phyloP scores from a whole-genome alignment of 2,329 filamentous ascomycete genomes.

The Colletotrichum sp. region DNA sequence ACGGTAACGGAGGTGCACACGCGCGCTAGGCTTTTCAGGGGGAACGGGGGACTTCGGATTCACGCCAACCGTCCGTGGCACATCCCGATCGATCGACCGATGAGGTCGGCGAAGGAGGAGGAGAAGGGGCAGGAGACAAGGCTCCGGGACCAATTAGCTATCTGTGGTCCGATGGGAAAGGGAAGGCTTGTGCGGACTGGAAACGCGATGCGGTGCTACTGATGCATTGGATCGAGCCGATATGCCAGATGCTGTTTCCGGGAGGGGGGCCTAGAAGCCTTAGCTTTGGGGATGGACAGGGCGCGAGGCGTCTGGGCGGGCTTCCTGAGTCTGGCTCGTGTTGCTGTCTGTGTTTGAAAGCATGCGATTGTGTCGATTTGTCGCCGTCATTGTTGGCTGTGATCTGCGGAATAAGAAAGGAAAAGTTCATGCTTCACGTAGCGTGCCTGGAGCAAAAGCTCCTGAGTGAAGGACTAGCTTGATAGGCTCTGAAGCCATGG shows the following conservation, averaged over 20 bases:
- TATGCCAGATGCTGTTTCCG: background rate
- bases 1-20: background rate
- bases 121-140: background rate
- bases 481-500: background rate
- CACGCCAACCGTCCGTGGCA: background rate
- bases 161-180: background rate
- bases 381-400: background rate
- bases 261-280: background rate
- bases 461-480: no score
- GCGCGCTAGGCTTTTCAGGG: background rate
- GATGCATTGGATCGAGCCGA: background rate
- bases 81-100: slow-evolving; percentile 1
- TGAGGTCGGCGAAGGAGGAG: background rate
- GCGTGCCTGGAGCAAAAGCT: background rate
- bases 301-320: background rate
- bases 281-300: background rate
- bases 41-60: background rate
- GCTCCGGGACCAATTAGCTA: background rate
- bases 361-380: background rate
- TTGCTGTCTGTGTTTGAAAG: background rate
- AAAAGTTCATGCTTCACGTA: background rate
- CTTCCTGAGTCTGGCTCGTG: background rate
- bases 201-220: background rate
- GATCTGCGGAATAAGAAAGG: slow-evolving; percentile 6
- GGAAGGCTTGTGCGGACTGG: background rate